Percentiles rank a stretch among this genome's conserved stretches.
These are phyloP conservation scores for Mediolabrus comicus DNA, from an alignment of 108 stramenopile species.

Conservation along the genomic window DNA sequence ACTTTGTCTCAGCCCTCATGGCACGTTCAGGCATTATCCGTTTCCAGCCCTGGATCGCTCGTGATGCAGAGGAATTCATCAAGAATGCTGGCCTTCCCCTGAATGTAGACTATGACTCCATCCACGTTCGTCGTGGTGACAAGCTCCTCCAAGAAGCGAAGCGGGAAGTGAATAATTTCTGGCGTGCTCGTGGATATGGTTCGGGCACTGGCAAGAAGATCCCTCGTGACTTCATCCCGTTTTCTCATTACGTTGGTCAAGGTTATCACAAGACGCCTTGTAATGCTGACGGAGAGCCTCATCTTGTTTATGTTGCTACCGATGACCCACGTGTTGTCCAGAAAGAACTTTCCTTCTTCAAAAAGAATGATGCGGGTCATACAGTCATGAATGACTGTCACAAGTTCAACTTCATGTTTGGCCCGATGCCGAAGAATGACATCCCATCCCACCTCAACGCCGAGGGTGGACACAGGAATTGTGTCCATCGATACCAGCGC, in stretches of 20 bases:
- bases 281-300: slow-evolving; percentile 5
- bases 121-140: slow-evolving; percentile 36
- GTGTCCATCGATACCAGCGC: slow-evolving; percentile 24
- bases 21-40: slow-evolving; percentile 25
- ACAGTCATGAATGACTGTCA: slow-evolving; percentile 53
- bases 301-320: slow-evolving; percentile 28
- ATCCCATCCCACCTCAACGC: slow-evolving; percentile 11
- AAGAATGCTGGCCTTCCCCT: slow-evolving; percentile 9
- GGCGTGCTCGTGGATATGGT: slow-evolving; percentile 7
- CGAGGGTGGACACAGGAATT: slow-evolving; percentile 6
- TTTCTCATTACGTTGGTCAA: slow-evolving; percentile 23
- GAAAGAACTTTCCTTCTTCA: slow-evolving; percentile 44
- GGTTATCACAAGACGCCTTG: slow-evolving; percentile 1
- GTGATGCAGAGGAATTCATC: slow-evolving; percentile 34
- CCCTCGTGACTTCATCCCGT: slow-evolving; percentile 31
- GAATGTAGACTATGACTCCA: slow-evolving; percentile 27
- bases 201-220: background rate
- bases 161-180: slow-evolving; percentile 11
- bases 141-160: slow-evolving; percentile 12
- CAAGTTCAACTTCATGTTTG: slow-evolving; percentile 44
- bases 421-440: background rate
- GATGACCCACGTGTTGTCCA: slow-evolving; percentile 17
- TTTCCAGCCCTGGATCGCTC: slow-evolving; percentile 41
- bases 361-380: slow-evolving; percentile 54
- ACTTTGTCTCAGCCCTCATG: slow-evolving; percentile 34